Base-by-base conservation (phyloP, 2,329 filamentous ascomycete species). In the Fusarium incarnatum region DNA sequence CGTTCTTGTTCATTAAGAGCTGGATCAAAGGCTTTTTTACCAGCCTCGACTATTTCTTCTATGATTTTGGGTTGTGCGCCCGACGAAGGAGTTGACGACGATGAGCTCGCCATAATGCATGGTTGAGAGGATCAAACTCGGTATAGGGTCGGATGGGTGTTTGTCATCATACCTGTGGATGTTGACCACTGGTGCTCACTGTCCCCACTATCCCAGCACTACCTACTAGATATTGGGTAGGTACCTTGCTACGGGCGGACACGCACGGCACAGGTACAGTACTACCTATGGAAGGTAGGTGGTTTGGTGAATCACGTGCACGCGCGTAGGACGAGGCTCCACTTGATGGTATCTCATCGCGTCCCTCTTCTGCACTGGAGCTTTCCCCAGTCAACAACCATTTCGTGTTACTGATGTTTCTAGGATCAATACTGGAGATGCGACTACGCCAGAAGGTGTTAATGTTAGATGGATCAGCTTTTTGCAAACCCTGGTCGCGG, bases 11-110 rank as follows among this genome's bases (percentile, higher is more conserved):
- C 80, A 11, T 74, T 76, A 41, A 74, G 70, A 10, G 75, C 73
- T 4, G 86, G 85, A 53, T 84, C 79, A 60, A 86, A 88, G 2
- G 86, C 86, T 44, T 81, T 83, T 28, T 79, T 83, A 7, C 83
- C 86, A 16, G 80, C 75, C 42, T 82, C 78, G 34, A 83, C 75
- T 40, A 82, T 74, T 1, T 74, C 64, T 32, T 81, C 77, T 23
- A 78, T 71, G 32, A 82, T 67, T 22, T 78, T 80, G 6, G 77
- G 68, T 41, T 76, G 71, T 8, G 73, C 34, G 15, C 56, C 57
- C 27, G 64, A 20, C 18, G 68, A 56, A 32, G 67, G 58, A 2
- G 34, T 12, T n/a, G 49, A 53, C 8, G 23, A 42, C 12, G 73
- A 68, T 23, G 76, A 68, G 45, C 76, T 74, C 22, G 75, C 62